Evolutionary conservation across 306 rosid species (phyloP), one percentile per base, ranked within the genome.

Genomic region (Prunus mume): DNA sequence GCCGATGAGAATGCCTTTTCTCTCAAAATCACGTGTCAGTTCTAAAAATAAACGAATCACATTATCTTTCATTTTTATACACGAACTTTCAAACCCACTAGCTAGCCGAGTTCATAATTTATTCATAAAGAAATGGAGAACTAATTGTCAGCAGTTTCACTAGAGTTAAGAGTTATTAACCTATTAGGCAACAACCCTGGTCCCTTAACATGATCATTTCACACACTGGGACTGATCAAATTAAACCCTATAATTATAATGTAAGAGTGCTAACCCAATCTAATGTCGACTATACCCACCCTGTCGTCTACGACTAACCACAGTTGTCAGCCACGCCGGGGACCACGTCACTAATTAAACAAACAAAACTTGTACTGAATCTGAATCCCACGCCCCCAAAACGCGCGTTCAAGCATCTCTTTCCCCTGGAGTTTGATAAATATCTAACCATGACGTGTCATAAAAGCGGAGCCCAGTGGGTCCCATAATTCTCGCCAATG

Each of bases 391-490:
- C 85, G 62, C 83, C 15, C 91, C 27, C 55, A 3, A 25, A 1
- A 2, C 5, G 82, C 76, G 86, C 87, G 89, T 86, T 83, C 1
- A 1, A 0, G 12, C 6, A 3, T 34, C 32, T 22, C 11, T 34
- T 7, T 14, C 12, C n/a, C n/a, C 17, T 5, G 1, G 79, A 24
- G 22, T 8, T 32, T 1, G 49, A 43, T 17, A 92, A 90, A 90
- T 88, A 89, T 90, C 91, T 83, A 32, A 13, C 19, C 73, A 45
- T 81, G 93, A 87, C 87, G 88, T 87, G 85, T 77, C 61, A 71
- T 28, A 56, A 77, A 82, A 68, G 79, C 38, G 55, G 63, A 25
- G 82, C 47, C 68, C 41, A 9, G 74, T 41, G 60, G 87, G 80
- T 62, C 81, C 87, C 85, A 72, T 41, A 63, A 56, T 82, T 64